phyloP scores from a whole-genome alignment of 768 basidiomycete species.

The Rhodosporidiobolus odoratus region DNA sequence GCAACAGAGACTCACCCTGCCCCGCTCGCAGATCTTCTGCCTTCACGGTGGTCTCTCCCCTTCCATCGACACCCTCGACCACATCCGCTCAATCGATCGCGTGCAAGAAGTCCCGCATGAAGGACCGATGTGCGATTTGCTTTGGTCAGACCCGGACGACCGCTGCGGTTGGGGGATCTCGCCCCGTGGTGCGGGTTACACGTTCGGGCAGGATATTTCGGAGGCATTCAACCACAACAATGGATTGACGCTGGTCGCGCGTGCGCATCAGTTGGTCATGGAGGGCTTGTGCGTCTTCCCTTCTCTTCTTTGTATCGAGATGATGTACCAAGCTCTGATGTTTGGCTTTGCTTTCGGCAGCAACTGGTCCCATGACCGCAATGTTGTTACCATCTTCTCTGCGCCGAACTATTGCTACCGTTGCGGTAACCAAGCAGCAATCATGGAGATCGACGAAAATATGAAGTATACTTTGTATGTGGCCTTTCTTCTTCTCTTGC shows the following conservation, averaged over 20 bases:
- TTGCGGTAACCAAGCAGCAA: conserved; percentile 98
- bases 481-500: conserved; percentile 1
- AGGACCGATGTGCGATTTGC: conserved; percentile 98
- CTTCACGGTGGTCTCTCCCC: conserved; percentile 95
- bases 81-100: conserved; percentile 96
- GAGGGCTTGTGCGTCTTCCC: conserved; percentile 61
- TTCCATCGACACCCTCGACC: conserved; percentile 98
- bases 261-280: conserved; percentile 65
- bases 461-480: conserved; percentile 59
- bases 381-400: conserved; percentile 98
- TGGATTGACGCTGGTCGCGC: conserved; percentile 80
- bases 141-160: conserved; percentile 99
- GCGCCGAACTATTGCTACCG: conserved; percentile 99
- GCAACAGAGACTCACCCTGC: conserved; percentile 1
- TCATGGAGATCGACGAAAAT: conserved; percentile 90
- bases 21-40: conserved; percentile 77
- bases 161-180: conserved; percentile 99
- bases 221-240: conserved; percentile 99
- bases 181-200: conserved; percentile 96
- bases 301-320: background rate
- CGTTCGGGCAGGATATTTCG: conserved; percentile 97
- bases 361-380: conserved; percentile 98
- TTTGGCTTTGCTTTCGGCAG: conserved; percentile 55
- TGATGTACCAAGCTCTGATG: background rate
- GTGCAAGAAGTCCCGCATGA: conserved; percentile 99